Base-by-base conservation (phyloP, 768 basidiomycete genomes). In the Kwoniella mangroviensis region DNA sequence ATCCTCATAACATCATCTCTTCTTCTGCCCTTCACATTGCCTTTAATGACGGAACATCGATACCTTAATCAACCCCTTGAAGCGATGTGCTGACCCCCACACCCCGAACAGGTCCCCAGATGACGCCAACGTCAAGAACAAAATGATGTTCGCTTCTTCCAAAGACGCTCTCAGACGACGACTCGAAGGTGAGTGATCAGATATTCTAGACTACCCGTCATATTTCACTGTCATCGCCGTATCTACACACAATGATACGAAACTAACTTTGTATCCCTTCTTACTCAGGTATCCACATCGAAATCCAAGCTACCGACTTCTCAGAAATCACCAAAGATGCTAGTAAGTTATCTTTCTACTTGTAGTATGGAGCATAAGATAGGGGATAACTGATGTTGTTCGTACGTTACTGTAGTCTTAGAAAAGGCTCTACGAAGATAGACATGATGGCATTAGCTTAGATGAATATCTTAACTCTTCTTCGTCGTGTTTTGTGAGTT, bases 111-210 rank as follows among this genome's bases (percentile, higher is more conserved):
- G 96, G 96, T 87, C 89, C 21, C 95, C 96, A 72, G 93, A 95
- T 78, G 84, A 83, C 53, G 90, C 93, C 52, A 91, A 88, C 85
- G 87, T 95, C 84, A 94, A 91, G 85, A 86, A 88, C 81, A 98
- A 95, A 90, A 98, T 98, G 94, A 77, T 97, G 75, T 91, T 88
- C 84, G 91, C 96, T 2, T 90, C 93, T 19, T 98, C 95, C 63
- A 90, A 89, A 80, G 91, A 93, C 28, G 90, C 90, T 4, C 84
- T 99, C 73, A 88, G 88, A 77, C 88, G 87, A 64, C 80, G 87
- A 41, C 87, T 98, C 34, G 88, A 88, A 26, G 96, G 94, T 79
- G 61, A 65, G 77, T 64, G 22, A 15, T 22, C 43, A 22, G 59
- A 17, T n/a, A 42, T 15, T 58, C 41, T 45, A n/a, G 41, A 21